Evolutionary conservation across 1,139 yeast genomes (phyloP).

Genomic region (Diutina catenulata): DNA sequence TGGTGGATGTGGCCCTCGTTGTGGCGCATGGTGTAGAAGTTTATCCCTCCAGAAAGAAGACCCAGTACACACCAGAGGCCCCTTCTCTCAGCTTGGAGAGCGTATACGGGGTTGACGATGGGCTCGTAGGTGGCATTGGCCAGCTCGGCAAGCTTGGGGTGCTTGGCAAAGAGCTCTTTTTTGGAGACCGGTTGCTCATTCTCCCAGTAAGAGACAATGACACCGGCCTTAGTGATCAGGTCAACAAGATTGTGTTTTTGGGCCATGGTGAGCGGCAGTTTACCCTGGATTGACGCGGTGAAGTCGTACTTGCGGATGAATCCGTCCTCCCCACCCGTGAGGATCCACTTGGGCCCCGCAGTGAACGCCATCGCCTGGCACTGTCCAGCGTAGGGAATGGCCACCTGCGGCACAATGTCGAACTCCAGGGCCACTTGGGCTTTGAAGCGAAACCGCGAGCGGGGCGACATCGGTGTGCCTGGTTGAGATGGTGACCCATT

Average conservation of each 20-base stretch:
- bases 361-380: slow-evolving; percentile 73
- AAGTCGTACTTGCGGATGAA: slow-evolving; percentile 84
- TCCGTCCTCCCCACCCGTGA: slow-evolving; percentile 97
- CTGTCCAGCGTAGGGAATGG: slow-evolving; percentile 58
- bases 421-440: slow-evolving; percentile 35
- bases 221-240: slow-evolving; percentile 75
- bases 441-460: not conserved
- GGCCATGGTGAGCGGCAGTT: slow-evolving; percentile 77
- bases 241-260: slow-evolving; percentile 87
- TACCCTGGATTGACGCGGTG: slow-evolving; percentile 79
- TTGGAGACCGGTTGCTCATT: slow-evolving; percentile 72
- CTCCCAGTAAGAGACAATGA: slow-evolving; percentile 82
- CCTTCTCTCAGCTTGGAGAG: slow-evolving; percentile 73
- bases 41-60: slow-evolving; percentile 72
- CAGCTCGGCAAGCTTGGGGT: slow-evolving; percentile 29
- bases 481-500: not conserved
- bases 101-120: slow-evolving; percentile 69
- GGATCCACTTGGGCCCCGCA: slow-evolving; percentile 75
- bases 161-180: slow-evolving; percentile 24
- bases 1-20: slow-evolving; percentile 77
- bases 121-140: slow-evolving; percentile 46
- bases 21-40: slow-evolving; percentile 71
- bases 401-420: slow-evolving; percentile 57
- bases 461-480: not conserved
- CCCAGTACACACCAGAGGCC: slow-evolving; percentile 86